A percentile compares a stretch with the other conserved stretches of the same genome.
These are phyloP conservation scores for Trypanosoma mega DNA, from an alignment of 208 protist genomes.

Conservation along the genomic window DNA sequence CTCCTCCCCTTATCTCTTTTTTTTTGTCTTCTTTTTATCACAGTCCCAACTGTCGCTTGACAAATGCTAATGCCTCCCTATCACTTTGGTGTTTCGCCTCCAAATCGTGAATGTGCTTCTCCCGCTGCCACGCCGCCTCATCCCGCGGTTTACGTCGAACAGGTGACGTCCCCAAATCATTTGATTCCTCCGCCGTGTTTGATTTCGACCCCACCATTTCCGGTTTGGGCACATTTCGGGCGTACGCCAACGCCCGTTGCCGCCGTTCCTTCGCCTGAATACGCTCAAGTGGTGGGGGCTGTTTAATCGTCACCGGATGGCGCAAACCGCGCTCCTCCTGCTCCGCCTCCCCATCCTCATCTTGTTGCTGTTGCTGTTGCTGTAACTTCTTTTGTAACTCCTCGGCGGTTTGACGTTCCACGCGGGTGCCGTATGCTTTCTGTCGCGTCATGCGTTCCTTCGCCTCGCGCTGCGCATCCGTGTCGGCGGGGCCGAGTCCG, in stretches of 20 bases:
- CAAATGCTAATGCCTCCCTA: conserved; percentile 41
- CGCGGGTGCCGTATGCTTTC: conserved; percentile 52
- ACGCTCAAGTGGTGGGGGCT: conserved; percentile 33
- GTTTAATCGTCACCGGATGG: conserved; percentile 6
- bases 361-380: conserved; percentile 17
- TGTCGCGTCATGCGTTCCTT: conserved; percentile 44
- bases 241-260: conserved; percentile 58
- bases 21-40: background rate
- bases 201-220: background rate
- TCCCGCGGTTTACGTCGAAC: conserved; percentile 12
- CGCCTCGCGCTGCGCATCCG: conserved; percentile 69
- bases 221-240: conserved; percentile 25
- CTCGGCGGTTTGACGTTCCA: conserved; percentile 27
- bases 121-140: conserved; percentile 23
- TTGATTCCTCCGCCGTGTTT: background rate
- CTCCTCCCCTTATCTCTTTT: no score
- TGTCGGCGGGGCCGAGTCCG: conserved; percentile 75
- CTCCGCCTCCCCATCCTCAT: background rate
- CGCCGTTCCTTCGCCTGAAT: conserved; percentile 52
- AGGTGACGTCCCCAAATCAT: background rate
- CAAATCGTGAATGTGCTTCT: conserved; percentile 49
- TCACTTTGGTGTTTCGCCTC: conserved; percentile 57
- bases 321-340: background rate
- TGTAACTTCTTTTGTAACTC: conserved; percentile 28
- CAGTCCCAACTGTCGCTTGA: conserved; percentile 46